Evolutionary conservation across 768 basidiomycete species (phyloP).

Genomic region (Boletus coccyginus): DNA sequence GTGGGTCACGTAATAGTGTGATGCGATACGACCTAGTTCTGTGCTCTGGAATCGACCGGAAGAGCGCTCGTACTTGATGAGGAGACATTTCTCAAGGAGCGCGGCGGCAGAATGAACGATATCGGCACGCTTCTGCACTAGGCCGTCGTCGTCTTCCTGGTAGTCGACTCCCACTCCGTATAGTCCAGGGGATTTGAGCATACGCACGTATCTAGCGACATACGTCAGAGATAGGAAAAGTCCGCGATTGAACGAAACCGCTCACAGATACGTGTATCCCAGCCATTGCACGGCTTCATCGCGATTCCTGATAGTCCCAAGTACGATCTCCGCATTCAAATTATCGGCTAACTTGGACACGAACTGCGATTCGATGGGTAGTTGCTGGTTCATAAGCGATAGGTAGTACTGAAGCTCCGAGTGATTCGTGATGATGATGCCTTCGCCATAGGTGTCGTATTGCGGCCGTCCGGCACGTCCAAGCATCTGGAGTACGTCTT

Average conservation of each 20-base stretch:
- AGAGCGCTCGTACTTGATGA: slow-evolving; percentile 90
- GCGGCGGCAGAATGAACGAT: slow-evolving; percentile 93
- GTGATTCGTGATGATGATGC: slow-evolving; percentile 98
- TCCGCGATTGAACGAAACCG: slow-evolving; percentile 12
- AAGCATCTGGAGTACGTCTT: slow-evolving; percentile 98
- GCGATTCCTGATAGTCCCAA: slow-evolving; percentile 91
- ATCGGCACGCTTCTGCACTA: slow-evolving; percentile 93
- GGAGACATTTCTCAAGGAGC: slow-evolving; percentile 88
- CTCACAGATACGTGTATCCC: slow-evolving; percentile 90
- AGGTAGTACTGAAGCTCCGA: slow-evolving; percentile 96
- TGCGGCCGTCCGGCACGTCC: slow-evolving; percentile 97
- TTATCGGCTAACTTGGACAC: slow-evolving; percentile 92
- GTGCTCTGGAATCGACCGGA: slow-evolving; percentile 89
- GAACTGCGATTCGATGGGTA: slow-evolving; percentile 96
- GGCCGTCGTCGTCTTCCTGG: slow-evolving; percentile 74
- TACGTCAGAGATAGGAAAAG: slow-evolving; percentile 5
- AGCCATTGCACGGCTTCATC: slow-evolving; percentile 98
- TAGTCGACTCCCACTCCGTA: slow-evolving; percentile 92
- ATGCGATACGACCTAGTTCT: slow-evolving; percentile 91
- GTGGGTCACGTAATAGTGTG: slow-evolving; percentile 94
- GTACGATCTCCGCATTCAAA: slow-evolving; percentile 94
- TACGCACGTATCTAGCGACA: slow-evolving; percentile 77
- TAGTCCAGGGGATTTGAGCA: slow-evolving; percentile 84
- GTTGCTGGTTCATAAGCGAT: slow-evolving; percentile 91
- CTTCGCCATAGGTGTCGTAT: slow-evolving; percentile 96